phyloP scores from a whole-genome alignment of 2,329 filamentous ascomycete species.

The Colletotrichum brevisporum region DNA sequence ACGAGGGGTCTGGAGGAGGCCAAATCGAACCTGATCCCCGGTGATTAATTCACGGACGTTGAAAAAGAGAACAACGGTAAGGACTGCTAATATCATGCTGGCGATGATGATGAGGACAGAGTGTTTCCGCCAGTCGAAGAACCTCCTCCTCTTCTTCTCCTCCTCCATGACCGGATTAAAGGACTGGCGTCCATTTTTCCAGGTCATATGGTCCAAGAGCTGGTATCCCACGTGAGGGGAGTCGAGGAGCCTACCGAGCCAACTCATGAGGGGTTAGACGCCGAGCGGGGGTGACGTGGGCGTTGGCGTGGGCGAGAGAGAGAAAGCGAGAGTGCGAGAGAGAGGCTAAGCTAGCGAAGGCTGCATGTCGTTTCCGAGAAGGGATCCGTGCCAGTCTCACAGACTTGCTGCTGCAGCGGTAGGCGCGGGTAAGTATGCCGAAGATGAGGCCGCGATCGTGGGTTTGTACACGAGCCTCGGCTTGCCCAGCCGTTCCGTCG shows the following conservation, averaged over 20 bases:
- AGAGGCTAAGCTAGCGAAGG: constrained; percentile 36
- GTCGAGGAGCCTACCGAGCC: constrained; percentile 14
- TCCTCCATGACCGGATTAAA: constrained; percentile 28
- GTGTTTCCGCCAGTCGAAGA: constrained; percentile 35
- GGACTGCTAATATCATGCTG: constrained; percentile 37
- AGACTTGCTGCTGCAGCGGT: constrained; percentile 34
- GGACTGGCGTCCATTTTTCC: constrained; percentile 29
- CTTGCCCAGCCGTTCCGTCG: neutral
- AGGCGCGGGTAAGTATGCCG: constrained; percentile 23
- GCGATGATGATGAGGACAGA: constrained; percentile 31
- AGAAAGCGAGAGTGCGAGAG: constrained; percentile 9
- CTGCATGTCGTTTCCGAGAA: constrained; percentile 37
- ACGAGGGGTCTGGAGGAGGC: neutral
- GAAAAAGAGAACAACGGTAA: constrained; percentile 36
- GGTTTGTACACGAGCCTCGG: constrained; percentile 4
- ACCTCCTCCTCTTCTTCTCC: constrained; percentile 31
- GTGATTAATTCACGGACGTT: constrained; percentile 30
- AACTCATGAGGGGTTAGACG: constrained; percentile 12
- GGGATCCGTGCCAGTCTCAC: constrained; percentile 40
- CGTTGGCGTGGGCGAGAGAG: constrained; percentile 14
- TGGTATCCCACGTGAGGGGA: constrained; percentile 39
- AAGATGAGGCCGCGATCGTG: constrained; percentile 33
- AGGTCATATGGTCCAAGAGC: constrained; percentile 38
- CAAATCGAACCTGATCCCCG: constrained; percentile 32
- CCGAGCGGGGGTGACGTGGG: constrained; percentile 27